Evolutionary conservation across 2,329 filamentous ascomycete genomes (phyloP).

Genomic region (Fusarium sp.): DNA sequence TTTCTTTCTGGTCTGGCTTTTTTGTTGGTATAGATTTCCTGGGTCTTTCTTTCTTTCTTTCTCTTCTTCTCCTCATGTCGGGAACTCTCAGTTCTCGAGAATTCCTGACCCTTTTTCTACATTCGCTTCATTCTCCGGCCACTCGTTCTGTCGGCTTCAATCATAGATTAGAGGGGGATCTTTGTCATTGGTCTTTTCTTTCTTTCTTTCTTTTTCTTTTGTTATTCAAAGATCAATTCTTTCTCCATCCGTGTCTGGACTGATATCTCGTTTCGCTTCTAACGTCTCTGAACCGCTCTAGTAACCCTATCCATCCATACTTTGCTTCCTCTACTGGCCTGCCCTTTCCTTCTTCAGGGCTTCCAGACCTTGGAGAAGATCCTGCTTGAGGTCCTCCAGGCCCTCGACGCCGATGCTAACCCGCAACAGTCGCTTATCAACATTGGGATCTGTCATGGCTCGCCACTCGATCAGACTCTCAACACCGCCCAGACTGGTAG

Average conservation of each 20-base stretch:
- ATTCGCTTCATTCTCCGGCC: not conserved
- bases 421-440: constrained; percentile 80
- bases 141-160: constrained; percentile 1
- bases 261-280: constrained; percentile 1
- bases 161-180: constrained; percentile 3
- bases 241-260: not conserved
- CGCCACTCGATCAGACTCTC: constrained; percentile 98
- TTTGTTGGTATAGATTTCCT: not conserved
- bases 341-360: constrained; percentile 54
- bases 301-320: not conserved
- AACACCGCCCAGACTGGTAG: constrained; percentile 92
- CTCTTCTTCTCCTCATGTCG: not conserved
- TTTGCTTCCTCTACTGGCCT: not conserved
- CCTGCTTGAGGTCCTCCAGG: constrained; percentile 84
- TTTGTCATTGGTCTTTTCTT: not conserved
- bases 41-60: not conserved
- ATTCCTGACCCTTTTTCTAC: constrained; percentile 2
- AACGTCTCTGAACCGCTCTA: not conserved
- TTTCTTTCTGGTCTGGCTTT: not conserved
- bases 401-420: constrained; percentile 90
- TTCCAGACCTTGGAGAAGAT: constrained; percentile 76
- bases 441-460: constrained; percentile 81
- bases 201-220: not conserved
- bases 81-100: constrained; percentile 1
- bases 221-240: constrained; percentile 1